Percentiles rank a stretch among this genome's conserved stretches.
These are phyloP conservation scores for Eremomyces bilateralis DNA, from an alignment of 495 filamentous ascomycete species.

Conservation along the genomic window DNA sequence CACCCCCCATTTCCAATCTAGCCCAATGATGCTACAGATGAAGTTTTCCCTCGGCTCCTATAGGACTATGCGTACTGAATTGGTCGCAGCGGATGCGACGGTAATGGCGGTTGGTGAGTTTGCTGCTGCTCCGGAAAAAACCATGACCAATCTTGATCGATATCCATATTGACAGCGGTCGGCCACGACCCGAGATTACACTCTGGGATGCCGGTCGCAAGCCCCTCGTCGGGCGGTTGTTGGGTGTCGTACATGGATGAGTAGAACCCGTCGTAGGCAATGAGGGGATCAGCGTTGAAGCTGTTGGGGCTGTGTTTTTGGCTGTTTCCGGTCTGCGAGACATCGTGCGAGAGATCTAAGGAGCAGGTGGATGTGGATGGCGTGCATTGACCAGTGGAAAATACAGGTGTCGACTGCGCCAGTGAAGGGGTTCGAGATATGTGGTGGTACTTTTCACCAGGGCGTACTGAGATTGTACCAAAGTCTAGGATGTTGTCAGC, in stretches of 20 bases:
- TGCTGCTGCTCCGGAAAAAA: conserved; percentile 10
- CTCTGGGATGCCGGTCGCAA: conserved; percentile 9
- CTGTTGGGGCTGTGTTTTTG: conserved; percentile 1
- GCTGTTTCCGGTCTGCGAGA: not conserved
- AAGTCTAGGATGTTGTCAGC: conserved; percentile 4
- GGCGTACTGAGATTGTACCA: conserved; percentile 12
- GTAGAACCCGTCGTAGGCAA: conserved; percentile 15
- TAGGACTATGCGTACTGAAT: too few relatives aligned
- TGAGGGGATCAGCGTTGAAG: conserved; percentile 9
- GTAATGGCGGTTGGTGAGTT: not conserved
- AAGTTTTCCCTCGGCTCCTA: too few relatives aligned
- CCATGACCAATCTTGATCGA: conserved; percentile 19
- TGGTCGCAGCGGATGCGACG: too few relatives aligned
- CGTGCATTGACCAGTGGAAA: not conserved
- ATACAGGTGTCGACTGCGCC: not conserved
- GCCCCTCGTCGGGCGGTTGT: not conserved
- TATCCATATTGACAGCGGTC: conserved; percentile 13
- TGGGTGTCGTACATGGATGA: conserved; percentile 4
- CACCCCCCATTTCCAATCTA: too few relatives aligned
- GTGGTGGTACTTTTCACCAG: conserved; percentile 6
- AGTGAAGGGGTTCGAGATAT: not conserved
- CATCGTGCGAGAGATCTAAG: conserved; percentile 5
- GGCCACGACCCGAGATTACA: conserved; percentile 7
- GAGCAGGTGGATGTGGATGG: conserved; percentile 4
- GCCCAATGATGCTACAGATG: too few relatives aligned